phyloP scores from a whole-genome alignment of 352 stramenopile genomes.

The Globisporangium perplexum region DNA sequence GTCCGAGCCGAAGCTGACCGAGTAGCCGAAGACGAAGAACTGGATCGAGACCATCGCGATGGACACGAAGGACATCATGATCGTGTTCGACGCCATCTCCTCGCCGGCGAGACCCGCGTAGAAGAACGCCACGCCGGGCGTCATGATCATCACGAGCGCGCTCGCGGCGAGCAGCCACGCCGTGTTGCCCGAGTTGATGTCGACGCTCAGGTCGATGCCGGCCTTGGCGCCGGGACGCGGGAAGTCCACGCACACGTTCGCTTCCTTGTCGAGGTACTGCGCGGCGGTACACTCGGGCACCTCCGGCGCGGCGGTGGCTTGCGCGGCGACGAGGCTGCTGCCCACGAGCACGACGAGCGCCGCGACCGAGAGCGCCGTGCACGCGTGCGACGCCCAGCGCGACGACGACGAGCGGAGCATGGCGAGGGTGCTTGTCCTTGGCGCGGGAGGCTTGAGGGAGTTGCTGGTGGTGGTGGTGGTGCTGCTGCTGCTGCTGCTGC shows the following conservation, averaged over 20 bases:
- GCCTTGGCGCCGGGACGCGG: slow-evolving; percentile 27
- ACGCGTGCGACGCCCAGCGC: slow-evolving; percentile 7
- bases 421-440: not conserved
- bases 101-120: slow-evolving; percentile 71
- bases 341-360: slow-evolving; percentile 11
- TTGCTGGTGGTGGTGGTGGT: not conserved
- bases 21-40: slow-evolving; percentile 78
- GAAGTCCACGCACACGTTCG: slow-evolving; percentile 36
- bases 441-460: not conserved
- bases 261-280: slow-evolving; percentile 32
- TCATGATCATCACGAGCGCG: slow-evolving; percentile 70
- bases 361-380: slow-evolving; percentile 8
- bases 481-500: slow-evolving; percentile 1
- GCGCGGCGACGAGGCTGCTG: slow-evolving; percentile 5
- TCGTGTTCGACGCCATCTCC: slow-evolving; percentile 73
- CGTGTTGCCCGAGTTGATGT: slow-evolving; percentile 47
- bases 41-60: slow-evolving; percentile 80
- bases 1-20: slow-evolving; percentile 49
- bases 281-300: slow-evolving; percentile 9
- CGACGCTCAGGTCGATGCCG: slow-evolving; percentile 19
- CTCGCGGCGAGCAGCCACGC: slow-evolving; percentile 53
- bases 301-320: not conserved
- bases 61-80: slow-evolving; percentile 74
- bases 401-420: slow-evolving; percentile 5
- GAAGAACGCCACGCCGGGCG: slow-evolving; percentile 65